Conservation (phyloP, 768 basidiomycete genomes). For the Tulasnella sp. region DNA sequence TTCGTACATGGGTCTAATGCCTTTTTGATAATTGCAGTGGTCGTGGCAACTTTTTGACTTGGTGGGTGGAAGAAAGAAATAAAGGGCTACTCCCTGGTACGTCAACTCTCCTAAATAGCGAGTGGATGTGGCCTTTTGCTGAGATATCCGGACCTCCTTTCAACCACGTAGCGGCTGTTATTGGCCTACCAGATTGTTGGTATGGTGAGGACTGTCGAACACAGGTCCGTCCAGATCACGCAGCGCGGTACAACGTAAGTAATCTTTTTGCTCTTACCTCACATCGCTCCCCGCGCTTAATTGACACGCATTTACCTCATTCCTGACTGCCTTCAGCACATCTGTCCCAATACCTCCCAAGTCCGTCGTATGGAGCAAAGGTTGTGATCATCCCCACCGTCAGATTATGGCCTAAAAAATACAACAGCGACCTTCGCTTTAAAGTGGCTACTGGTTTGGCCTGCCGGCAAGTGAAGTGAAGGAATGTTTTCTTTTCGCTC, state of each 20-base stretch:
- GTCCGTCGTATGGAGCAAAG: no score
- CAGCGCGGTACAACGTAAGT: conserved; percentile 9
- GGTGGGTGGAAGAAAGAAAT: conserved; percentile 4
- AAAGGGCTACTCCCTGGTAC: not conserved
- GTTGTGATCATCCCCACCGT: no score
- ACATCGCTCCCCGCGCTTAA: no score
- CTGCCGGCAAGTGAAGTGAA: no score
- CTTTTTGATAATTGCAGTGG: not conserved
- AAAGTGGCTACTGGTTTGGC: no score
- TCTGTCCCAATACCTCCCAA: no score
- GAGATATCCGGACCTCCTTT: not conserved
- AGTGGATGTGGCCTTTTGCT: not conserved
- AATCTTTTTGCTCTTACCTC: no score
- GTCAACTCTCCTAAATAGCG: not conserved
- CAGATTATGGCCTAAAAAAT: no score
- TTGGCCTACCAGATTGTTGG: not conserved
- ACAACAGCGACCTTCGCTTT: no score
- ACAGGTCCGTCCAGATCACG: conserved; percentile 1
- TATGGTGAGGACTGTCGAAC: conserved; percentile 11
- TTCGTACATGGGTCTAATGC: not conserved
- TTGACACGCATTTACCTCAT: no score
- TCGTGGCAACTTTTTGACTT: not conserved
- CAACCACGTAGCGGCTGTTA: not conserved
- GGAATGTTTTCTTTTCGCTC: no score
- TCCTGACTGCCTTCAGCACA: no score